Percentiles rank a stretch among this genome's conserved stretches.
phyloP scores from a whole-genome alignment of 768 basidiomycete genomes.

The Pilatotrama ljubarskyi region DNA sequence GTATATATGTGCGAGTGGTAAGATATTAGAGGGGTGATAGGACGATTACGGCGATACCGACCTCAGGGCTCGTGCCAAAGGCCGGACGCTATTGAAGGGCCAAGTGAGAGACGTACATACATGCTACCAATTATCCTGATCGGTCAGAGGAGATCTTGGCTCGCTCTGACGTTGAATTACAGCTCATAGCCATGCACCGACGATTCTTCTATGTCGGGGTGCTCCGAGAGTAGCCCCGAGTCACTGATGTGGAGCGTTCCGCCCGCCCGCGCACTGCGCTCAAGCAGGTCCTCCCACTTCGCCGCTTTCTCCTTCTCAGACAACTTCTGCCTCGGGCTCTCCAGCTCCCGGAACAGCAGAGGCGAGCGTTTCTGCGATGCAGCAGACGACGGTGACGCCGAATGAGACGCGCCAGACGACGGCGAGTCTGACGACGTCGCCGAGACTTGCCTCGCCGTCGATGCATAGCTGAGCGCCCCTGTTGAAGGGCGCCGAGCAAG shows the following conservation, averaged over 20 bases:
- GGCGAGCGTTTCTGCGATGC: slow-evolving; percentile 30
- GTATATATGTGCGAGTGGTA: background rate
- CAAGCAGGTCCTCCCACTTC: slow-evolving; percentile 69
- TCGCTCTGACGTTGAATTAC: background rate
- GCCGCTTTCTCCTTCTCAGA: slow-evolving; percentile 72
- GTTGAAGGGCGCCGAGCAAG: slow-evolving; percentile 19
- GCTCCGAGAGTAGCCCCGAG: slow-evolving; percentile 46
- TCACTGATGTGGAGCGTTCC: slow-evolving; percentile 66
- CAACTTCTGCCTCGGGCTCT: slow-evolving; percentile 40
- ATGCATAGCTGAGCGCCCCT: slow-evolving; percentile 33
- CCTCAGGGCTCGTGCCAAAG: background rate
- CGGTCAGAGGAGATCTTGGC: too few relatives aligned
- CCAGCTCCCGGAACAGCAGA: slow-evolving; percentile 51
- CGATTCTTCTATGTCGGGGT: slow-evolving; percentile 15
- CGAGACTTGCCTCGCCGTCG: slow-evolving; percentile 24
- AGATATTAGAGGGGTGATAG: background rate
- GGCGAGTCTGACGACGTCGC: slow-evolving; percentile 16
- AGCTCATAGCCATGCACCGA: background rate
- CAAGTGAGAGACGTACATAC: background rate
- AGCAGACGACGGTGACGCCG: slow-evolving; percentile 26
- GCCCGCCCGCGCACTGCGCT: slow-evolving; percentile 66
- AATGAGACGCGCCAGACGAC: slow-evolving; percentile 9
- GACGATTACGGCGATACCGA: background rate
- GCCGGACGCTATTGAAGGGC: background rate
- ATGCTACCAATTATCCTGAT: background rate